Evolutionary conservation across 768 basidiomycete genomes (phyloP).

Genomic region (Leucocoprinus sp.): DNA sequence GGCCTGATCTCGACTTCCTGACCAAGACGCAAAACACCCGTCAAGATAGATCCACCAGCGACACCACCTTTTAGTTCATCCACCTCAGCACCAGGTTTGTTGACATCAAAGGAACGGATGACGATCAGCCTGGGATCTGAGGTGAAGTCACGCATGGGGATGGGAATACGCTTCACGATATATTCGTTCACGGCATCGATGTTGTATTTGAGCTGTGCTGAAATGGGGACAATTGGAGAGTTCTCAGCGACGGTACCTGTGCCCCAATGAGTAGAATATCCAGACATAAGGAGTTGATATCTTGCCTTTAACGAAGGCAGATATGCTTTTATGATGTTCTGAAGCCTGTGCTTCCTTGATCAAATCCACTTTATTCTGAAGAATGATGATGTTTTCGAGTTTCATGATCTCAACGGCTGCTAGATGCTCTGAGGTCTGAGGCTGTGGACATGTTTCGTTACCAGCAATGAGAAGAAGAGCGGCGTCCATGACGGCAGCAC

Average conservation of each 20-base stretch:
- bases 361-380: slow-evolving; percentile 98
- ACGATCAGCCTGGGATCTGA: slow-evolving; percentile 92
- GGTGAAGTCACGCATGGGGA: slow-evolving; percentile 88
- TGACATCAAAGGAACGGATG: slow-evolving; percentile 99
- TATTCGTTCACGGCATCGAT: slow-evolving; percentile 99
- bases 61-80: slow-evolving; percentile 98
- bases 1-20: slow-evolving; percentile 96
- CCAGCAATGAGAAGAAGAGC: slow-evolving; percentile 92
- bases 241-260: slow-evolving; percentile 93
- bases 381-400: slow-evolving; percentile 92
- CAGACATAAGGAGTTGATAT: slow-evolving; percentile 1
- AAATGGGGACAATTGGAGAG: slow-evolving; percentile 98
- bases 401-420: slow-evolving; percentile 99
- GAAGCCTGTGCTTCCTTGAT: slow-evolving; percentile 92
- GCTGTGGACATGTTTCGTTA: slow-evolving; percentile 98
- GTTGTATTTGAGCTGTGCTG: slow-evolving; percentile 97
- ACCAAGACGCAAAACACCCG: slow-evolving; percentile 83
- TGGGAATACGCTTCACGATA: slow-evolving; percentile 93
- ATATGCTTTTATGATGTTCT: slow-evolving; percentile 94
- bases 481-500: slow-evolving; percentile 99
- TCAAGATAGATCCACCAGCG: slow-evolving; percentile 93
- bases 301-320: slow-evolving; percentile 89
- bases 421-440: slow-evolving; percentile 97
- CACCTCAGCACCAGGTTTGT: slow-evolving; percentile 96
- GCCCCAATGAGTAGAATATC: not conserved